A percentile compares a stretch with the other conserved stretches of the same genome.
Conservation (phyloP, 768 basidiomycete genomes). For the Lactarius sanguifluus region DNA sequence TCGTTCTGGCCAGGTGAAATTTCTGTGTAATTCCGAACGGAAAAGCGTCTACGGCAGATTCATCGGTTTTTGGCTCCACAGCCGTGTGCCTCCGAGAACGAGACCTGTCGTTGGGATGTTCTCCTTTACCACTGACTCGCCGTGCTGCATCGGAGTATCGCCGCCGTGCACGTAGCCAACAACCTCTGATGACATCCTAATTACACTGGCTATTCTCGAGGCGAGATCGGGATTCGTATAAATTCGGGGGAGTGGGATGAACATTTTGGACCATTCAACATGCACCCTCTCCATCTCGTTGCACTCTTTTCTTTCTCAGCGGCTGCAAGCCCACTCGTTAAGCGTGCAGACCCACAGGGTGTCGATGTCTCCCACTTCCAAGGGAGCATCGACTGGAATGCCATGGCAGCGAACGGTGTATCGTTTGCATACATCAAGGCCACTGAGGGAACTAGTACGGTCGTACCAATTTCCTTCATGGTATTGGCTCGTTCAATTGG, state of each 20-base stretch:
- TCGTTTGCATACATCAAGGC: slow-evolving; percentile 66
- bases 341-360: slow-evolving; percentile 46
- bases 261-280: neutral
- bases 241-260: neutral
- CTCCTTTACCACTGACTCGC: neutral
- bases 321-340: slow-evolving; percentile 25
- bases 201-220: too few species aligned
- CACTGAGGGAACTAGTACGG: slow-evolving; percentile 58
- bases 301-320: neutral
- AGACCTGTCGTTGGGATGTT: neutral
- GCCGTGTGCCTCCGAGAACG: neutral
- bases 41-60: neutral
- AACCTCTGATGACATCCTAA: neutral
- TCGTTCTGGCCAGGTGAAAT: neutral
- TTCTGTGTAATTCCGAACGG: neutral
- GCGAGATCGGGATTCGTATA: neutral
- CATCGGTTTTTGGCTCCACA: neutral
- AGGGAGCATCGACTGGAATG: slow-evolving; percentile 49
- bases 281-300: neutral
- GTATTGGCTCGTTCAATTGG: slow-evolving; percentile 30
- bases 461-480: neutral
- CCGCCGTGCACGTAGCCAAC: neutral
- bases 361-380: slow-evolving; percentile 60
- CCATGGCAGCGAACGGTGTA: slow-evolving; percentile 52
- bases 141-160: neutral